Evolutionary conservation across 257 asterid species (phyloP), one percentile per base, ranked within the genome.

Genomic region (Oldenlandia corymbosa): DNA sequence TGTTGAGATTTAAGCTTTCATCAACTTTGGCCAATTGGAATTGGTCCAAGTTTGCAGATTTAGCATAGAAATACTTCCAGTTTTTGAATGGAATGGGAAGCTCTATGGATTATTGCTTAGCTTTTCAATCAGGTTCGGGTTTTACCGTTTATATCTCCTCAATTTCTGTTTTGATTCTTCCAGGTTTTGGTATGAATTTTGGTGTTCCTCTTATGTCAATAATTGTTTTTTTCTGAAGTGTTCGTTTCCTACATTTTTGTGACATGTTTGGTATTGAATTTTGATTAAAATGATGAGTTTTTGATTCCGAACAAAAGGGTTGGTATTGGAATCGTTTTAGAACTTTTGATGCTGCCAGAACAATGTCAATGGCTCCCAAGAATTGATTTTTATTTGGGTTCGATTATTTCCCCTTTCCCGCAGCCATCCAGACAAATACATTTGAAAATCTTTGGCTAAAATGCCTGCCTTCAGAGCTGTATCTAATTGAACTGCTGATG

Each of bases 321-420:
- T 45, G 50, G 50, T 45, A 14, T 45, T 17, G 20, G 50, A 16
- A 42, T 5, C 9, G 21, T 20, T 57, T 2, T 56, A 6, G 61
- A 56, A 26, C 21, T 30, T 30, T 20, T 45, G n/a, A 18, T 30
- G 60, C 14, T 34, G n/a, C n/a, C 17, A 30, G 59, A 43, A 53
- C 64, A 28, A 61, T 68, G 73, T 68, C 55, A 60, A 62, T 65
- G 65, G 68, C 71, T 75, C 70, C 42, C 36, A 28, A 54, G 37
- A 54, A 54, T 28, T 14, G 11, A 20, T 65, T 62, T 67, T 71
- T 73, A n/a, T n/a, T n/a, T n/a, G n/a, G n/a, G n/a, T n/a, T 72
- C 74, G 7, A 88, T 75, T 77, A 55, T 66, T 77, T 80, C 62
- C 21, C n/a, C 71, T 68, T 74, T 64, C 28, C 67, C 64, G 45